phyloP scores from a whole-genome alignment of 2,329 filamentous ascomycete species.

The Fusarium verrucosum region DNA sequence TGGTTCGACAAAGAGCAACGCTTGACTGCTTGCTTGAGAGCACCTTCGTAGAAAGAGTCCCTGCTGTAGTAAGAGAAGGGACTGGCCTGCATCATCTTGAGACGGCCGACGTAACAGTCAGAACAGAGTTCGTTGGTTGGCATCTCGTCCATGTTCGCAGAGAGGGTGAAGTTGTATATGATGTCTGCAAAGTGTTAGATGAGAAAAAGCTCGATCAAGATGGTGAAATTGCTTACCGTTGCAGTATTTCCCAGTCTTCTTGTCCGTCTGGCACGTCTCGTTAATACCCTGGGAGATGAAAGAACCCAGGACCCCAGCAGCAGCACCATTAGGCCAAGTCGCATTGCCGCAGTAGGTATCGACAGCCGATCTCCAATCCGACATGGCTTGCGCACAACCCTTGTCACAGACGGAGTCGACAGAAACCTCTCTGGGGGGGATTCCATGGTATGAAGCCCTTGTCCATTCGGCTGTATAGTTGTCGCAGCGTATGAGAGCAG shows the following conservation, averaged over 20 bases:
- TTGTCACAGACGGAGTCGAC: constrained; percentile 3
- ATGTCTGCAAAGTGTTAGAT: constrained; percentile 1
- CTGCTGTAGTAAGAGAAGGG: constrained; percentile 15
- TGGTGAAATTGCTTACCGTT: constrained; percentile 15
- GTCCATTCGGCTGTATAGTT: background rate
- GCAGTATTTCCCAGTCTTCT: constrained; percentile 21
- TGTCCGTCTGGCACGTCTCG: constrained; percentile 16
- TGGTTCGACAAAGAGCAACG: constrained; percentile 4
- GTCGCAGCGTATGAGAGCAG: constrained; percentile 6
- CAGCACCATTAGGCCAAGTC: constrained; percentile 4
- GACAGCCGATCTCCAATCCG: background rate
- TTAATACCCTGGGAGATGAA: constrained; percentile 18
- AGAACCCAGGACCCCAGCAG: background rate
- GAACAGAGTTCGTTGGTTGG: constrained; percentile 10
- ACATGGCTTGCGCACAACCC: background rate
- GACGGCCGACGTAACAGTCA: constrained; percentile 18
- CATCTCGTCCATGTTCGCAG: constrained; percentile 1
- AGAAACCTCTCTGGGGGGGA: background rate
- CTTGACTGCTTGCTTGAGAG: constrained; percentile 7
- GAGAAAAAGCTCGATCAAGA: background rate
- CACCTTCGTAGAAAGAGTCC: constrained; percentile 11
- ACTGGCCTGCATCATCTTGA: constrained; percentile 32
- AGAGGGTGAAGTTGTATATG: background rate
- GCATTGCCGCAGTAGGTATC: constrained; percentile 1
- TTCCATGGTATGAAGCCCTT: background rate